Evolutionary conservation across 148 eudicot species (phyloP), one percentile per base, ranked within the genome.

Genomic region (Gaultheria prostrata): DNA sequence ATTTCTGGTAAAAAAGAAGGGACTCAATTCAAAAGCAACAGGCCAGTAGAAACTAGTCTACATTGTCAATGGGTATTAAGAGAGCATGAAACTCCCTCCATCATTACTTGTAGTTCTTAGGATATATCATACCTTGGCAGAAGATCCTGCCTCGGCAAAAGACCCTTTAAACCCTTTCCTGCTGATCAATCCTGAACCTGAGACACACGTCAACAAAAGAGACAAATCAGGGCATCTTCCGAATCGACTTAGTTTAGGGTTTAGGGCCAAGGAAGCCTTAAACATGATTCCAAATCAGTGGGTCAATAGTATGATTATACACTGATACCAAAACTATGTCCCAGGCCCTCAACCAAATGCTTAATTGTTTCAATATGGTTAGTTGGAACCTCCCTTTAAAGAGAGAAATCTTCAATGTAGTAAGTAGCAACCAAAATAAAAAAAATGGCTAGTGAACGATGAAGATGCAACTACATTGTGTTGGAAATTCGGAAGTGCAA

Each of bases 101-200:
- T 26, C 46, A 80, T 63, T 80, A 7, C 82, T 65, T 28, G 43
- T 49, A 70, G 32, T 32, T 82, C 6, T 12, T 50, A 63, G 46
- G 28, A 77, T 49, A 28, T n/a, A 26, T 12, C 82, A 81, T 84
- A 91, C 98, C 98, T 92, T 96, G 83, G 98, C 98, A 59, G 92
- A 90, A 82, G 94, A 77, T 80, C 93, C 94, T 24, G 98, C 98
- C 46, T 94, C 98, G 74, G 83, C 89, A 26, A 96, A 93, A 30
- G 98, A 94, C 63, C 97, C 98, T 88, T 92, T 94, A 39, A 96
- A 91, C 26, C 98, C 98, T 85, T 92, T 89, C 90, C 89, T 94
- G 89, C 83, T 92, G 71, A 92, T 33, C 90, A 94, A 87, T 85
- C 98, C 98, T 45, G 97, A 86, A 72, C 98, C 98, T 96, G 88